phyloP scores from a whole-genome alignment of 2,329 filamentous ascomycete species.

The Passalora sequoiae region DNA sequence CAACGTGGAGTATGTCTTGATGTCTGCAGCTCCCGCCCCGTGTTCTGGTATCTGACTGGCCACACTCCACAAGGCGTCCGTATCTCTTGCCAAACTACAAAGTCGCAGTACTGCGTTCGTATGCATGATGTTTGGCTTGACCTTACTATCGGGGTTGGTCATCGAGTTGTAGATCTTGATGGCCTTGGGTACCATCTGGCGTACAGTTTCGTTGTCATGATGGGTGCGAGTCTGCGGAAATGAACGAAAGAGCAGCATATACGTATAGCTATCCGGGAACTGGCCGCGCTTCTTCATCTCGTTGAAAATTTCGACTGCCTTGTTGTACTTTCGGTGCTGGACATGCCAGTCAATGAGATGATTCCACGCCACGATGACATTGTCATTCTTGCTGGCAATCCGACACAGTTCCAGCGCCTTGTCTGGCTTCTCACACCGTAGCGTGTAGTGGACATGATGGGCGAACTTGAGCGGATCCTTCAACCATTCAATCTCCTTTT shows the following conservation, averaged over 20 bases:
- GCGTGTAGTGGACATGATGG: conserved; percentile 57
- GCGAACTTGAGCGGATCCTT: conserved; percentile 69
- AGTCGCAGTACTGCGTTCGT: conserved; percentile 83
- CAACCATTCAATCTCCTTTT: conserved; percentile 58
- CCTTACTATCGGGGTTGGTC: conserved; percentile 54
- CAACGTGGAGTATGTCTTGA: conserved; percentile 74
- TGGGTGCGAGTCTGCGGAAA: conserved; percentile 43
- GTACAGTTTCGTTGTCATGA: neutral
- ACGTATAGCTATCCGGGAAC: conserved; percentile 74
- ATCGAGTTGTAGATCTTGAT: conserved; percentile 74
- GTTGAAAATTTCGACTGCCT: conserved; percentile 78
- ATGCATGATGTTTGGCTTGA: conserved; percentile 73
- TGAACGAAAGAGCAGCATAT: conserved; percentile 75
- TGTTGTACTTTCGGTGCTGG: conserved; percentile 53
- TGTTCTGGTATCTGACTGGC: conserved; percentile 64
- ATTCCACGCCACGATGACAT: conserved; percentile 80
- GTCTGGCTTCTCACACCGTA: conserved; percentile 56
- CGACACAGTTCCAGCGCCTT: conserved; percentile 66
- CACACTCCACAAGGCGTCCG: conserved; percentile 76
- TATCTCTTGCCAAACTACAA: conserved; percentile 66
- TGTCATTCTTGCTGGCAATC: conserved; percentile 59
- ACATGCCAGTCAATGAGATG: conserved; percentile 70
- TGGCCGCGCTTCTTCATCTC: conserved; percentile 98
- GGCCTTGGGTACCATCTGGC: conserved; percentile 59
- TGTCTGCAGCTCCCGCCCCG: conserved; percentile 60